phyloP scores from a whole-genome alignment of 257 asterid species.

The Jacaranda copaia region DNA sequence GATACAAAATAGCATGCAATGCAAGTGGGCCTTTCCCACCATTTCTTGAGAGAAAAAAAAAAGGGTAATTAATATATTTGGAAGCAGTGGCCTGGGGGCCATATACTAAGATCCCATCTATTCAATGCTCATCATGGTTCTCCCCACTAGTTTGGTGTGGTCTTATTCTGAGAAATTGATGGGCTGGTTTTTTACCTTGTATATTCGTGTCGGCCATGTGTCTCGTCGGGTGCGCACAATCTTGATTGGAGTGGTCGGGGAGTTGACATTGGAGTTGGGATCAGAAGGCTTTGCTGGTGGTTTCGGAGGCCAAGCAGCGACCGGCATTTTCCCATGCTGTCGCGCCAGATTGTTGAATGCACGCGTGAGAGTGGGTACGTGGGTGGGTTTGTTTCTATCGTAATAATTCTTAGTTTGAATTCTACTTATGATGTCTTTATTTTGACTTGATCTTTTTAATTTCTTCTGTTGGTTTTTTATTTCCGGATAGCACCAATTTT shows the following conservation, averaged over 20 bases:
- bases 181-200: slow-evolving; percentile 31
- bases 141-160: slow-evolving; percentile 47
- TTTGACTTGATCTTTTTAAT: background rate
- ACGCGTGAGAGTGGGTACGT: background rate
- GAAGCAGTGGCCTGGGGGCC: slow-evolving; percentile 29
- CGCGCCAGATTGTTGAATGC: slow-evolving; percentile 13
- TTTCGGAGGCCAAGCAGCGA: slow-evolving; percentile 39
- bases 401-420: background rate
- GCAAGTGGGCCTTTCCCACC: slow-evolving; percentile 32
- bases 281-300: slow-evolving; percentile 44
- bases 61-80: too few relatives aligned
- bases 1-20: slow-evolving; percentile 36
- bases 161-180: slow-evolving; percentile 18
- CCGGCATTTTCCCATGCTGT: slow-evolving; percentile 23
- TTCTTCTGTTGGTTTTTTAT: background rate
- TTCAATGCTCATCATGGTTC: slow-evolving; percentile 42
- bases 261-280: slow-evolving; percentile 15
- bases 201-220: slow-evolving; percentile 55
- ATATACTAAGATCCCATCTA: slow-evolving; percentile 36
- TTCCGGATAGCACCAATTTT: too few relatives aligned
- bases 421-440: slow-evolving; percentile 10
- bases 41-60: background rate
- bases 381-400: background rate
- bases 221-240: slow-evolving; percentile 21
- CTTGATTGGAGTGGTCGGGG: slow-evolving; percentile 45